phyloP scores from a whole-genome alignment of 1,284 basidiomycete species.

The Cerioporus squamosus region DNA sequence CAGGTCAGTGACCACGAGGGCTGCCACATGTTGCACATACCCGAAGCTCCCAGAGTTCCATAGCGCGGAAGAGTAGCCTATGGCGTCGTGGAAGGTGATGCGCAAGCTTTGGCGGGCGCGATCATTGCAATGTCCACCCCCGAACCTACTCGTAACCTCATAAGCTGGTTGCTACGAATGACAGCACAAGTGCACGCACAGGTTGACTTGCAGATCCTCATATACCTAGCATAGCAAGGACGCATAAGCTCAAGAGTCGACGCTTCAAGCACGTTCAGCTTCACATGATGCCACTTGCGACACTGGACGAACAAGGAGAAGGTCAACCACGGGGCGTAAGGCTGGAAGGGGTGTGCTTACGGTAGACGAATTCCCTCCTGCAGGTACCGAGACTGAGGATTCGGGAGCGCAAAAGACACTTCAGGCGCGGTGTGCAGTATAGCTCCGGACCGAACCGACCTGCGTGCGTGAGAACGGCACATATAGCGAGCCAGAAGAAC shows the following conservation, averaged over 20 bases:
- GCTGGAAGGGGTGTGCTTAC: too few species aligned
- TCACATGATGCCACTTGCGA: constrained; percentile 6
- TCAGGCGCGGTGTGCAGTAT: too few species aligned
- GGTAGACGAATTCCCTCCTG: too few species aligned
- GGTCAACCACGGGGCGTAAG: background rate
- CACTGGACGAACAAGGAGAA: background rate
- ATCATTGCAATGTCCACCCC: constrained; percentile 16
- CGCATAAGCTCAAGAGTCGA: background rate
- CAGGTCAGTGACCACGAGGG: background rate
- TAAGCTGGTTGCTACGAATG: background rate
- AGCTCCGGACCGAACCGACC: background rate
- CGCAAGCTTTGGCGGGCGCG: constrained; percentile 17
- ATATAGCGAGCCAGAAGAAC: background rate
- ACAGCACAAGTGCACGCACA: constrained; percentile 5
- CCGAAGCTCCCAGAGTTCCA: background rate
- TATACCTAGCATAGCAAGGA: constrained; percentile 1
- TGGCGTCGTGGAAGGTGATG: constrained; percentile 23
- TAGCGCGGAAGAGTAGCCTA: constrained; percentile 12
- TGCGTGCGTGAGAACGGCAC: background rate
- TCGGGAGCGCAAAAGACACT: too few species aligned
- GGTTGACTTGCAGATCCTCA: constrained; percentile 17
- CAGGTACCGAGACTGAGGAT: too few species aligned
- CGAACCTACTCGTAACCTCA: background rate
- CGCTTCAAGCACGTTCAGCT: background rate
- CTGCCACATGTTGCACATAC: background rate